phyloP scores from a whole-genome alignment of 2,329 filamentous ascomycete genomes.

The Colletotrichum aenigma region DNA sequence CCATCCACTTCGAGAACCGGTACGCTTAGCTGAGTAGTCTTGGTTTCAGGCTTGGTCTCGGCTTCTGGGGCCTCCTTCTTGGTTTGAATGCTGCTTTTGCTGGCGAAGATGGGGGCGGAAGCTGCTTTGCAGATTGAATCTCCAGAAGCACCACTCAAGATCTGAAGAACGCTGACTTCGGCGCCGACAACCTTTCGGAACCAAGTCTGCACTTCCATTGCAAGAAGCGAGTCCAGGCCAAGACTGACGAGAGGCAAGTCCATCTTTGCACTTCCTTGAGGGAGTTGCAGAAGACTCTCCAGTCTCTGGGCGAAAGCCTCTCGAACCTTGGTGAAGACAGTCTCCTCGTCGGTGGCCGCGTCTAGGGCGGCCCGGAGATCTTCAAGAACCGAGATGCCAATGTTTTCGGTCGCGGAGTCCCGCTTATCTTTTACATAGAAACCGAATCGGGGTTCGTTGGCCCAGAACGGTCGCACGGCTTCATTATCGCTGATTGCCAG shows the following conservation, averaged over 20 bases:
- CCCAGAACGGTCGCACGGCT: background rate
- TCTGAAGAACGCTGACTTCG: background rate
- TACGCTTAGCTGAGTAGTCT: background rate
- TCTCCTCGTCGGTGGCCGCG: background rate
- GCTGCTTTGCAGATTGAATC: background rate
- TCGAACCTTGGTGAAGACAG: background rate
- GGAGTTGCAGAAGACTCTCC: background rate
- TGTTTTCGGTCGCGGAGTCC: background rate
- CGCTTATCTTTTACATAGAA: background rate
- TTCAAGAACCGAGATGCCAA: background rate
- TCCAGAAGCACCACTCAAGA: background rate
- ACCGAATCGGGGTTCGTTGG: background rate
- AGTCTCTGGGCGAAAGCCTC: background rate
- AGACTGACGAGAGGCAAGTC: background rate
- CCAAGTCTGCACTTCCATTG: background rate
- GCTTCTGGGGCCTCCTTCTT: rapidly evolving
- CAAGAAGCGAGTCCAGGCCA: background rate
- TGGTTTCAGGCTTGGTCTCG: no score
- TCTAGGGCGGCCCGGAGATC: background rate
- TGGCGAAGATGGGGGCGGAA: background rate
- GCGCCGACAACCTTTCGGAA: background rate
- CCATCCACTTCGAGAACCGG: background rate
- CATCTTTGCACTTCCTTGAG: background rate
- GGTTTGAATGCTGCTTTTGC: background rate
- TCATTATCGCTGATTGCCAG: slow-evolving; percentile 9